phyloP scores from a whole-genome alignment of 192 early-diverging fungal species.

The Coemansia sp. region DNA sequence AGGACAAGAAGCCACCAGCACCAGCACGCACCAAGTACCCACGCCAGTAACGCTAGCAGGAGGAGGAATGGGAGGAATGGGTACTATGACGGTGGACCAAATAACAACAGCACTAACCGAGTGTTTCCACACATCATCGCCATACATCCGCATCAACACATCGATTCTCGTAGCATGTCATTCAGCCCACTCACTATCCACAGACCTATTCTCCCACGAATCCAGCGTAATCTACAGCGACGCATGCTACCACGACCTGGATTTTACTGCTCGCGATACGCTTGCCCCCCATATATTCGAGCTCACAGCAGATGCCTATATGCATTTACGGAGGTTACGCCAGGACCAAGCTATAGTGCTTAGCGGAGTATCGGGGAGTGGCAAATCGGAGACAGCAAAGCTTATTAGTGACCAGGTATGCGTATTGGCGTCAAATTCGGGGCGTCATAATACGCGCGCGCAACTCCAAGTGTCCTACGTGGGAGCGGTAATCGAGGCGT shows the following conservation, averaged over 20 bases:
- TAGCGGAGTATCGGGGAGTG: constrained; percentile 81
- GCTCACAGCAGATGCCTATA: constrained; percentile 79
- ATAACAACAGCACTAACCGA: constrained; percentile 20
- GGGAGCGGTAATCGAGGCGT: constrained; percentile 78
- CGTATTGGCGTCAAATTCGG: constrained; percentile 66
- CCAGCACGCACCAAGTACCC: too few relatives aligned
- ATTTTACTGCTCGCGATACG: constrained; percentile 33
- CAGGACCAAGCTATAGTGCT: constrained; percentile 90
- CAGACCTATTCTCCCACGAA: constrained; percentile 31
- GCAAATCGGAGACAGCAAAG: constrained; percentile 81
- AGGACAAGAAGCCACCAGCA: not conserved
- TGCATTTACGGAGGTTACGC: constrained; percentile 81
- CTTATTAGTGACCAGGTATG: constrained; percentile 67
- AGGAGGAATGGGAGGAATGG: not conserved
- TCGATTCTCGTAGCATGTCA: constrained; percentile 49
- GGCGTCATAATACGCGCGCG: constrained; percentile 65
- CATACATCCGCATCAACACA: constrained; percentile 48
- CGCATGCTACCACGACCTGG: constrained; percentile 51
- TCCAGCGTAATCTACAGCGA: constrained; percentile 48
- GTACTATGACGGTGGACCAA: constrained; percentile 33
- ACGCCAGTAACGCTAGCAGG: too few relatives aligned
- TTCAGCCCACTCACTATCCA: constrained; percentile 28
- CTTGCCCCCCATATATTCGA: constrained; percentile 82
- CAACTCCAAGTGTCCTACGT: constrained; percentile 70
- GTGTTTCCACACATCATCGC: constrained; percentile 26